Evolutionary conservation across 2,329 filamentous ascomycete species (phyloP).

Genomic region (Furcasterigmium sp.): DNA sequence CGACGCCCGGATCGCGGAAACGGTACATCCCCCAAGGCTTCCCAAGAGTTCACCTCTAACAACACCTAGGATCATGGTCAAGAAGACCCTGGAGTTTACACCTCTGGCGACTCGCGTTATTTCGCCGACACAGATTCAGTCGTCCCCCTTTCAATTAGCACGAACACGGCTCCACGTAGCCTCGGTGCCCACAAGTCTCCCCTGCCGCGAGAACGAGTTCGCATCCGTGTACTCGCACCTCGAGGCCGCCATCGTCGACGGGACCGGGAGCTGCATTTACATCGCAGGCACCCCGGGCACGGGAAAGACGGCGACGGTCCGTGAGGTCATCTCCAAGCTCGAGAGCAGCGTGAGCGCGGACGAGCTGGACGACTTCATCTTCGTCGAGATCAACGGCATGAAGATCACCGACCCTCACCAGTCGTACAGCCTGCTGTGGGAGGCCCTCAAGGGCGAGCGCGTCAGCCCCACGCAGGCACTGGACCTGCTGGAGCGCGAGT

Average conservation of each 20-base stretch:
- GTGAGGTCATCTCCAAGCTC: slow-evolving; percentile 85
- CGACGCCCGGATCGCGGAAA: slow-evolving; percentile 53
- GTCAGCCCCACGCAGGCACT: slow-evolving; percentile 89
- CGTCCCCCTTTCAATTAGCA: slow-evolving; percentile 88
- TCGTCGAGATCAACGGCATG: slow-evolving; percentile 99
- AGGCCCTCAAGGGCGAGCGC: slow-evolving; percentile 87
- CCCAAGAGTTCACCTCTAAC: not conserved
- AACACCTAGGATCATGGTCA: slow-evolving; percentile 55
- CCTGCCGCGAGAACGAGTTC: slow-evolving; percentile 90
- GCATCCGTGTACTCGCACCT: slow-evolving; percentile 88
- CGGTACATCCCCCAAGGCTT: slow-evolving; percentile 1
- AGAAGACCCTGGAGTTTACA: slow-evolving; percentile 91
- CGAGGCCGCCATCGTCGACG: slow-evolving; percentile 88
- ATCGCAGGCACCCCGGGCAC: slow-evolving; percentile 98
- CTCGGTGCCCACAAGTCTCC: slow-evolving; percentile 81
- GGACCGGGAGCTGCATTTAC: slow-evolving; percentile 93
- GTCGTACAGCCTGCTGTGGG: slow-evolving; percentile 92
- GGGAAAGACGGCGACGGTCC: slow-evolving; percentile 94
- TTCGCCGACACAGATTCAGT: slow-evolving; percentile 66
- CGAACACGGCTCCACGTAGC: slow-evolving; percentile 88
- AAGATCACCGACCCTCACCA: slow-evolving; percentile 98
- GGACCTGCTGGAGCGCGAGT: slow-evolving; percentile 86
- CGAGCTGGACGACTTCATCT: slow-evolving; percentile 96
- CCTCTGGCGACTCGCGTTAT: slow-evolving; percentile 85
- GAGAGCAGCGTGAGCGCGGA: slow-evolving; percentile 84